Base-by-base conservation (phyloP, 306 rosid species). In the Begonia masoniana region DNA sequence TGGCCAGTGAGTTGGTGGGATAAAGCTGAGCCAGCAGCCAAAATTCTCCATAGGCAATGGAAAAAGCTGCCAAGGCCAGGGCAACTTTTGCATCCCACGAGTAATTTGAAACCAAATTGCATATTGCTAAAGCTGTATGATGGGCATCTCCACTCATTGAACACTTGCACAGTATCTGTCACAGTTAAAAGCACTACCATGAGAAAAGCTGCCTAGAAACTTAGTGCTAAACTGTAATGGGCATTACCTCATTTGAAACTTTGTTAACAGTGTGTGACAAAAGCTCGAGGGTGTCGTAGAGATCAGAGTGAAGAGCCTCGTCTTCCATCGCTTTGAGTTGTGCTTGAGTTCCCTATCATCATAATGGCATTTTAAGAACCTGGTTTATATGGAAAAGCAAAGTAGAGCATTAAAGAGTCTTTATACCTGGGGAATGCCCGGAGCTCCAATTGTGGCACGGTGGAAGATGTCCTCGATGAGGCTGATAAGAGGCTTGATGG, bases 71-170 rank as follows among this genome's bases (percentile, higher is more conserved):
- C 0, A 87, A 71, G 12, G 89, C 73, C 13, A 87, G 58, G 58
- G 75, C 84, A 1, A 75, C 91, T 60, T 83, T 83, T 15, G 80
- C 85, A n/a, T 74, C 77, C 96, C 91, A 87, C 0, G 70, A 14
- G 46, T 69, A 81, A 15, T 8, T 47, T 14, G 77, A 54, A 0
- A 87, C 65, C 74, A 67, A 73, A 65, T 66, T 66, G 3, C 80
- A 76, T 10, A 87, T 75, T 13, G 72, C 24, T 8, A 74, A 26
- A 10, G 89, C 72, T 2, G 83, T 63, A 2, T 60, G 65, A 74
- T 81, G 87, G 6, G 82, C 80, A 55, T 31, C 55, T 58, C 65
- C 79, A 41, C 70, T 92, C 15, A 80, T 63, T 9, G 78, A 72
- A 12, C 74, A 45, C 76, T 75, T 75, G 78, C 85, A 78, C 3